Evolutionary conservation across 768 basidiomycete genomes (phyloP).

Genomic region (Rhizopogon roseolus): DNA sequence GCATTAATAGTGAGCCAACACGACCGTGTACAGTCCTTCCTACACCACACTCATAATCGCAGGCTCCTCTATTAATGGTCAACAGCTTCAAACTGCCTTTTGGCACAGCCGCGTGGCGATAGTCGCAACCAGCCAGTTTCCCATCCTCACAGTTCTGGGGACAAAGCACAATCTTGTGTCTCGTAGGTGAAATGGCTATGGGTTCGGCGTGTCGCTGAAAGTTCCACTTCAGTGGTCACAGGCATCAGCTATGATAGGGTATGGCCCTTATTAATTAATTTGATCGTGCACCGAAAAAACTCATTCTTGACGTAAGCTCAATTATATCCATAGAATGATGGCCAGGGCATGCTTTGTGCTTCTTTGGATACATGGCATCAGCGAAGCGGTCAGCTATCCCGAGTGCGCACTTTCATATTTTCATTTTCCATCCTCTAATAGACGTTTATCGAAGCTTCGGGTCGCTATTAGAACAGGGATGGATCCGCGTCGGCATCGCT

Average conservation of each 20-base stretch:
- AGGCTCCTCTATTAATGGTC: slow-evolving; percentile 17
- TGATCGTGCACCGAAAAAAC: not conserved
- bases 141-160: slow-evolving; percentile 36
- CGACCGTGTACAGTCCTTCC: not conserved
- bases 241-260: slow-evolving; percentile 19
- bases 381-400: slow-evolving; percentile 10
- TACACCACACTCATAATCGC: not conserved
- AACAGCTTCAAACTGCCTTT: slow-evolving; percentile 18
- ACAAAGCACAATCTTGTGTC: slow-evolving; percentile 35
- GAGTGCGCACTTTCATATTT: slow-evolving; percentile 6
- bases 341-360: slow-evolving; percentile 42
- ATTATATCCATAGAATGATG: slow-evolving; percentile 39
- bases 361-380: slow-evolving; percentile 42
- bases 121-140: slow-evolving; percentile 31
- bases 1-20: slow-evolving; percentile 31
- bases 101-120: slow-evolving; percentile 28
- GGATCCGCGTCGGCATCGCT: slow-evolving; percentile 26
- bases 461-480: slow-evolving; percentile 1
- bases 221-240: slow-evolving; percentile 12
- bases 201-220: not conserved
- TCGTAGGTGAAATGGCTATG: slow-evolving; percentile 4
- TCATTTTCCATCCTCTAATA: not conserved
- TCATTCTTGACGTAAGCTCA: slow-evolving; percentile 18
- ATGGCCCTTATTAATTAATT: not conserved
- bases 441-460: slow-evolving; percentile 4